Percentiles rank a stretch among this genome's conserved stretches.
Evolutionary conservation across 2,329 filamentous ascomycete genomes (phyloP).

Genomic region (Fusarium buxicola): DNA sequence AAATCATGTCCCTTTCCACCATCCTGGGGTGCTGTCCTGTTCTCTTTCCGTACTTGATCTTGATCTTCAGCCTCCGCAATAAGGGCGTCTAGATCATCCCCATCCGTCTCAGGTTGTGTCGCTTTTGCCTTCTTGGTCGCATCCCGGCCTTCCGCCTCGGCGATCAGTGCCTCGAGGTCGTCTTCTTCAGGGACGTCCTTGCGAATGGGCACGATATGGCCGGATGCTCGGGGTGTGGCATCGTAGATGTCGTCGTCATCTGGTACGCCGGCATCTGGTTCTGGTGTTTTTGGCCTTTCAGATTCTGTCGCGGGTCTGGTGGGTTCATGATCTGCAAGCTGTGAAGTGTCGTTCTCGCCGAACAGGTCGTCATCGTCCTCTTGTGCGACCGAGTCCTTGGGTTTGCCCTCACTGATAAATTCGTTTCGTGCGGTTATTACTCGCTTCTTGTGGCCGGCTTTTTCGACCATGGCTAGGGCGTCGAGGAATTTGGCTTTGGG

Average conservation of each 20-base stretch:
- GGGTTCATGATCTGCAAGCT: conserved; percentile 20
- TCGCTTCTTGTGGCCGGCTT: conserved; percentile 85
- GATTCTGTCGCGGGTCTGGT: conserved; percentile 55
- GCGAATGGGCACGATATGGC: conserved; percentile 37
- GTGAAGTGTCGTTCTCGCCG: conserved; percentile 43
- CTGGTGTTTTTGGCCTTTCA: conserved; percentile 46
- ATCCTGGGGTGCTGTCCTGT: not conserved
- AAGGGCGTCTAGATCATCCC: conserved; percentile 64
- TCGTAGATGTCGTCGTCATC: conserved; percentile 67
- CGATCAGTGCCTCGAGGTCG: conserved; percentile 66
- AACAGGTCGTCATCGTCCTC: conserved; percentile 41
- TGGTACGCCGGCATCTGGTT: conserved; percentile 42
- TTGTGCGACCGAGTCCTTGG: conserved; percentile 54
- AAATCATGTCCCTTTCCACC: conserved; percentile 54
- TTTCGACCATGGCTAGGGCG: conserved; percentile 90
- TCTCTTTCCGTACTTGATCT: conserved; percentile 20
- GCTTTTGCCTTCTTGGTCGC: conserved; percentile 25
- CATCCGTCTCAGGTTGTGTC: conserved; percentile 47
- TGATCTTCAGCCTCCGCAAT: conserved; percentile 61
- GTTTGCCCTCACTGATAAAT: conserved; percentile 85
- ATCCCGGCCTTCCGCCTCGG: conserved; percentile 55
- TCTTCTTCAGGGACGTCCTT: conserved; percentile 56
- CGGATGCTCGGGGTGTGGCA: conserved; percentile 59
- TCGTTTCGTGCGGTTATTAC: conserved; percentile 80
- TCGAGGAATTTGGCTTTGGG: conserved; percentile 95